Evolutionary conservation across 2,329 filamentous ascomycete genomes (phyloP), one percentile per base, ranked within the genome.

Genomic region (Hymenoscyphus scutula): DNA sequence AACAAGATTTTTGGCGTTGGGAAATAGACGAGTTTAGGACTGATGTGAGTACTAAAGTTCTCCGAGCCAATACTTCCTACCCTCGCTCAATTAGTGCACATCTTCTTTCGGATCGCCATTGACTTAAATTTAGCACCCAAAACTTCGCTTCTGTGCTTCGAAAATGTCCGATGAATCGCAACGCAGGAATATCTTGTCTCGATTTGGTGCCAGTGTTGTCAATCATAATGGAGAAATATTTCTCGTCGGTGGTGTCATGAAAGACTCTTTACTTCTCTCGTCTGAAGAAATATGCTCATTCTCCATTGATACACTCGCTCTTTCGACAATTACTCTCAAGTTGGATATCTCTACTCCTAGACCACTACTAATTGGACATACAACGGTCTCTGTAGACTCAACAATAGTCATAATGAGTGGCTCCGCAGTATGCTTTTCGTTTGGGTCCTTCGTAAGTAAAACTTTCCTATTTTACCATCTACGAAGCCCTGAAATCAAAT

Each of bases 401-500:
- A 76, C 80, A 32, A 70, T 92, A 2, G 70, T 91, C 10, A 77
- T 96, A 7, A 75, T 89, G 56, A 92, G 92, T 1, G 93, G 93
- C 17, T 93, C 92, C 41, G 91, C 90, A 17, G 91, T 92, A 8
- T 96, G 92, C 74, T 96, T 96, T 78, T 92, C 91, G 0, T 96
- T 96, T 82, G 92, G 92, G 1, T 90, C 90, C 6, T 92, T 85
- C 71, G 96, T 91, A 90, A 93, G 41, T 48, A 25, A 23, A 23
- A 10, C 13, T 25, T 23, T 23, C 3, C n/a, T 19, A n/a, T 23
- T 19, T 5, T 23, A 23, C 41, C 19, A 25, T 48, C 10, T 11
- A 23, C 11, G n/a, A 23, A 19, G 23, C 19, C 19, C n/a, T n/a
- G 10, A 8, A n/a, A 45, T 23, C 5, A 11, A 10, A 10, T 48